A percentile compares a stretch with the other conserved stretches of the same genome.
phyloP scores from a whole-genome alignment of 352 stramenopile species.

The Aphanomyces euteiches region DNA sequence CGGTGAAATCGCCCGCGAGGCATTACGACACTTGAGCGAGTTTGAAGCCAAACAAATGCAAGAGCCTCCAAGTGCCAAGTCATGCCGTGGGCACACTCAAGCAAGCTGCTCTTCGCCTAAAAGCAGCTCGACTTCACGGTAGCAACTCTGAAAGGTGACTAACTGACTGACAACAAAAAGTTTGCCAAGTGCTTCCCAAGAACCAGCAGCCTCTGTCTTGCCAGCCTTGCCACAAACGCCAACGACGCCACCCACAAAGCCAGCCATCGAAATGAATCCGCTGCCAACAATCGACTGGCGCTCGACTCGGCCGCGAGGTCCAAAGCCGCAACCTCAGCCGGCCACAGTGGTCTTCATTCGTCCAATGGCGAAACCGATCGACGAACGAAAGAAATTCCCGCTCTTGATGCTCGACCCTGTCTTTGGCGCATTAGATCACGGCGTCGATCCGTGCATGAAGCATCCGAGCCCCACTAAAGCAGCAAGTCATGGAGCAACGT shows the following conservation, averaged over 20 bases:
- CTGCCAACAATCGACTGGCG: constrained; percentile 16
- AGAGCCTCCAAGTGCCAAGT: not conserved
- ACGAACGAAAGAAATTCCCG: constrained; percentile 21
- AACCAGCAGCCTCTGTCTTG: not conserved
- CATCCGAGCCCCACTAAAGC: not conserved
- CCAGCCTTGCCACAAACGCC: not conserved
- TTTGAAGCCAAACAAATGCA: constrained; percentile 8
- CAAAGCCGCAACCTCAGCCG: not conserved
- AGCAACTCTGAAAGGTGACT: too few species aligned
- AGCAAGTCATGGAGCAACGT: not conserved
- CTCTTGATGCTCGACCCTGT: constrained; percentile 29
- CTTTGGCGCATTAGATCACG: constrained; percentile 21
- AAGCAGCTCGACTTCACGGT: too few species aligned
- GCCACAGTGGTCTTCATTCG: constrained; percentile 7
- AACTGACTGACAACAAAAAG: too few species aligned
- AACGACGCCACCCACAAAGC: not conserved
- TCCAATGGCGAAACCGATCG: constrained; percentile 13
- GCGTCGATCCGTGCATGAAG: constrained; percentile 23
- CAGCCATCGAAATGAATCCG: not conserved
- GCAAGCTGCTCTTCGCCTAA: not conserved
- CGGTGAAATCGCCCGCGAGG: constrained; percentile 28
- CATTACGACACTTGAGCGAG: constrained; percentile 28
- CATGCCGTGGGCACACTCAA: not conserved
- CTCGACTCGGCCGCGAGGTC: constrained; percentile 10
- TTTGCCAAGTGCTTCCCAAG: not conserved